Conservation (phyloP, 2,329 filamentous ascomycete genomes). For the Exserohilum rostratum region DNA sequence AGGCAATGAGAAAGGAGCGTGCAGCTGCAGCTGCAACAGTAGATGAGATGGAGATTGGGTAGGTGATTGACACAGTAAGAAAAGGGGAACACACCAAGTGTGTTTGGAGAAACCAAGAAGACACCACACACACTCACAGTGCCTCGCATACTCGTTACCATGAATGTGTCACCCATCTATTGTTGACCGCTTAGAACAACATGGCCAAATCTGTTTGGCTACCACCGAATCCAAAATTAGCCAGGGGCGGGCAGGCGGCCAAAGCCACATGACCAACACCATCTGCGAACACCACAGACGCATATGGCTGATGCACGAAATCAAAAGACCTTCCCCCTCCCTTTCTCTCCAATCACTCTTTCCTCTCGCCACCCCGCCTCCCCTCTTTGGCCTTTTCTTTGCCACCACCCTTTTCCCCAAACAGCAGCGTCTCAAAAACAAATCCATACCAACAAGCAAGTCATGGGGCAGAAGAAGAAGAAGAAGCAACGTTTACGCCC, state of each 20-base stretch:
- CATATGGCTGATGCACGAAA: not conserved
- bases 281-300: conserved; percentile 1
- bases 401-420: not conserved
- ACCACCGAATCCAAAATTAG: not conserved
- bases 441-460: too few species aligned
- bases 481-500: not conserved
- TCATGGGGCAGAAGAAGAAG: not conserved
- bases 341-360: not conserved
- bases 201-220: too few species aligned
- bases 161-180: not conserved
- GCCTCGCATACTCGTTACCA: not conserved
- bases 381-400: not conserved
- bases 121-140: not conserved
- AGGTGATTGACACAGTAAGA: not conserved
- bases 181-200: not conserved
- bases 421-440: not conserved
- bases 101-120: not conserved
- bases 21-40: conserved; percentile 1
- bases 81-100: not conserved
- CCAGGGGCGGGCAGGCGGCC: not conserved
- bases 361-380: not conserved
- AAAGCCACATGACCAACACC: not conserved
- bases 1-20: conserved; percentile 1
- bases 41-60: conserved; percentile 18
- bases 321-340: not conserved